Base-by-base conservation (phyloP, 352 stramenopile species). In the Phytophthora litchii region DNA sequence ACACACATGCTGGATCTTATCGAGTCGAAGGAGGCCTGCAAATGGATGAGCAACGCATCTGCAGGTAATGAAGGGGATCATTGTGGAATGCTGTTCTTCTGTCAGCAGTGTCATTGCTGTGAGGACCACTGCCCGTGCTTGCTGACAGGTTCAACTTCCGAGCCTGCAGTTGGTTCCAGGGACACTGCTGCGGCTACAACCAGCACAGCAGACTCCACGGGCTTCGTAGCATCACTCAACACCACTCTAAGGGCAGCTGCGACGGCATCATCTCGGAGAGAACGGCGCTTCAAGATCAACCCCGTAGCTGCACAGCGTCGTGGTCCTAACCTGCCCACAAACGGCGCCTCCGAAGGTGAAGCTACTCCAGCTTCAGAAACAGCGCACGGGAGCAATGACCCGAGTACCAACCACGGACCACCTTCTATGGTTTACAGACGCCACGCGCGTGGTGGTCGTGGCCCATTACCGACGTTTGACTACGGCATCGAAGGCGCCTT, bases 21-120 rank as follows among this genome's bases (percentile, higher is more conserved):
- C 19, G 83, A 92, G 38, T 66, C 62, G 5, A 80, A 71, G 0
- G 78, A 89, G 29, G 76, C 75, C 0, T 91, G 81, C 42, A 86
- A 86, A 49, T 90, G 79, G 77, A 64, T 61, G 47, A 57, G 54
- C 42, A 49, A 44, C 31, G 34, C 60, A 38, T 72, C 63, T 16
- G 44, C 59, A 29, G 55, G 51, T 1, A 67, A 49, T 29, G 29
- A 71, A 10, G 49, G 51, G 23, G 49, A 50, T 1, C 41, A 63
- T 13, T 81, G 77, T 41, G 77, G 72, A 0, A 72, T 86, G 66
- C 32, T 79, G 1, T 64, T 62, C 36, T 67, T 60, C 13, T 86
- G 77, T 21, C 36, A 60, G 4, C 60, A 69, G 35, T 86, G 77
- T 19, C 45, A 67, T 16, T 70, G 56, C 47, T 86, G 77, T 21